Conservation (phyloP, 176 grass and related monocot species). For the Musa acuminata region DNA sequence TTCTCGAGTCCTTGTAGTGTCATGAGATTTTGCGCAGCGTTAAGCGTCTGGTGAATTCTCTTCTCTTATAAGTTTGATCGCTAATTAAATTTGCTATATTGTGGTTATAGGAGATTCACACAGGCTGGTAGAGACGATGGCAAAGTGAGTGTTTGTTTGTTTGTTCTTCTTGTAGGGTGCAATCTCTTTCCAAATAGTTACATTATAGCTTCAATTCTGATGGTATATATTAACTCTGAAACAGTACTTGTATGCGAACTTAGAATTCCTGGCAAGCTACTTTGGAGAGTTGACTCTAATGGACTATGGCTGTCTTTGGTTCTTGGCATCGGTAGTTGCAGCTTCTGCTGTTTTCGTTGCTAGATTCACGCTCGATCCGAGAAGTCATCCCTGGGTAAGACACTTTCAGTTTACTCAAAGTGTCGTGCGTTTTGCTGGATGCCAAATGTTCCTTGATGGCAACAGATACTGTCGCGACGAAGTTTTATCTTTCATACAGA, state of each 20-base stretch:
- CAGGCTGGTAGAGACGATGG: slow-evolving; percentile 40
- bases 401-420: too few relatives aligned
- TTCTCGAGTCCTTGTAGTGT: too few relatives aligned
- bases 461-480: slow-evolving; percentile 79
- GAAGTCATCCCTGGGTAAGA: background rate
- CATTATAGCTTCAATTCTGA: background rate
- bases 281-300: slow-evolving; percentile 4
- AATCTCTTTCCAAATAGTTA: background rate
- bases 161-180: too few relatives aligned
- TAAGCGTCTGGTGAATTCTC: too few relatives aligned
- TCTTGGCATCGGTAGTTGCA: slow-evolving; percentile 5
- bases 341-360: slow-evolving; percentile 8
- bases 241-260: background rate
- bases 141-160: slow-evolving; percentile 34
- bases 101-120: slow-evolving; percentile 52
- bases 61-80: too few relatives aligned
- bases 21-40: too few relatives aligned
- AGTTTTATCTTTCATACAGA: background rate
- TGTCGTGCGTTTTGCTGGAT: too few relatives aligned
- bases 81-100: background rate
- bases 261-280: background rate
- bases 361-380: slow-evolving; percentile 2
- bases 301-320: slow-evolving; percentile 2
- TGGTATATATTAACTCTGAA: background rate
- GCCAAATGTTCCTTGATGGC: too few relatives aligned